These are phyloP conservation scores for Cajanus cajan DNA, from an alignment of 306 rosid species.

Conservation along the genomic window DNA sequence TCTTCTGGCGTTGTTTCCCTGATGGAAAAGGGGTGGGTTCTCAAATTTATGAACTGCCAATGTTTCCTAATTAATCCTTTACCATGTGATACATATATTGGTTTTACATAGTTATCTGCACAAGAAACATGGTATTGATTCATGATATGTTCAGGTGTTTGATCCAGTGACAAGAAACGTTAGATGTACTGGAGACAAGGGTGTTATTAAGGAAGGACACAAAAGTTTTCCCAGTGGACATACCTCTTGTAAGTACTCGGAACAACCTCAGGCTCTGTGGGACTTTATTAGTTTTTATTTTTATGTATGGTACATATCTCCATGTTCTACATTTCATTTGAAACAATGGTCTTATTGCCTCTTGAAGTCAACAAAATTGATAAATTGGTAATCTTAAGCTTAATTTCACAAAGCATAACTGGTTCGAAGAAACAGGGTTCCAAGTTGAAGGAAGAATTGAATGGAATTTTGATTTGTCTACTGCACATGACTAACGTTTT, in stretches of 20 bases:
- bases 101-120: background rate
- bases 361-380: background rate
- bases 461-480: background rate
- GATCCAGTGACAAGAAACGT: constrained; percentile 48
- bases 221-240: constrained; percentile 95
- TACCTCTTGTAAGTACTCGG: constrained; percentile 67
- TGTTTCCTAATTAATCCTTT: background rate
- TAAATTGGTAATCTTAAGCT: constrained; percentile 2
- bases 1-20: constrained; percentile 92
- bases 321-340: background rate
- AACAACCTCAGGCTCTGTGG: background rate
- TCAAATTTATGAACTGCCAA: background rate
- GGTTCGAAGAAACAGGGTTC: background rate
- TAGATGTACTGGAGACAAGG: constrained; percentile 55
- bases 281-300: constrained; percentile 6
- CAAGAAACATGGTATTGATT: constrained; percentile 13
- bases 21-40: constrained; percentile 65
- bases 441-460: background rate
- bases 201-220: constrained; percentile 77
- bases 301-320: constrained; percentile 3
- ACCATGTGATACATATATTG: background rate
- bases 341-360: background rate
- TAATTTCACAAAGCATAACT: background rate
- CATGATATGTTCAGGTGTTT: constrained; percentile 50
- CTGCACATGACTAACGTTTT: background rate